Evolutionary conservation across 2,329 filamentous ascomycete genomes (phyloP).

Genomic region (Ophiostoma sp.): DNA sequence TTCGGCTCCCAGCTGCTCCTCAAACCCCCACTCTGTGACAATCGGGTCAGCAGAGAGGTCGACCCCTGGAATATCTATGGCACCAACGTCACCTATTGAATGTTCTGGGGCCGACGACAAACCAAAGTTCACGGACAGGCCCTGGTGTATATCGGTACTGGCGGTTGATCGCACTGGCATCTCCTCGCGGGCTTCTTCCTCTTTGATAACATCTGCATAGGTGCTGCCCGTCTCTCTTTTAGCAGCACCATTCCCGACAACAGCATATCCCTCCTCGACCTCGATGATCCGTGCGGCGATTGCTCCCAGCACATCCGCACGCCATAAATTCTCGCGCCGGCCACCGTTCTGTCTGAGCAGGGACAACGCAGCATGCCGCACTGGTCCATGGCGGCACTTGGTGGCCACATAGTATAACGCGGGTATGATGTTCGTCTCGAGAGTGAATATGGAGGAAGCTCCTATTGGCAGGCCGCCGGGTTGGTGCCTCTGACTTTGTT

Average conservation of each 20-base stretch:
- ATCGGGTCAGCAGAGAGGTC: background rate
- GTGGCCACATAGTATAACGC: background rate
- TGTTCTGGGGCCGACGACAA: no score
- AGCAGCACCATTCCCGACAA: background rate
- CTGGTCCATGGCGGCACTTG: background rate
- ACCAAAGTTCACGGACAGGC: no score
- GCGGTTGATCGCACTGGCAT: background rate
- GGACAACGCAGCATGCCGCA: constrained; percentile 37
- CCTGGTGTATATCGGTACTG: no score
- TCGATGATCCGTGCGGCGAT: constrained; percentile 40
- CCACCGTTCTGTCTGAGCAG: constrained; percentile 36
- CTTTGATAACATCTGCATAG: background rate
- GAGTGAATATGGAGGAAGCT: background rate
- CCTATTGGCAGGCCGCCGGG: background rate
- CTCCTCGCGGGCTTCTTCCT: background rate
- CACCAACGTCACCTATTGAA: no score
- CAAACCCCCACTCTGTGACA: background rate
- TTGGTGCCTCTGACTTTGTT: background rate
- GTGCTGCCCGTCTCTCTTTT: background rate
- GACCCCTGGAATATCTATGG: background rate
- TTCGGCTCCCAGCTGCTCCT: background rate
- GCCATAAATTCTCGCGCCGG: constrained; percentile 44
- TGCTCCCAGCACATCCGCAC: constrained; percentile 35
- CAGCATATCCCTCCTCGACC: constrained; percentile 37
- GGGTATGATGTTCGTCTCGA: background rate